phyloP scores from a whole-genome alignment of 1,284 basidiomycete genomes.

The Irpex rosettiformis region DNA sequence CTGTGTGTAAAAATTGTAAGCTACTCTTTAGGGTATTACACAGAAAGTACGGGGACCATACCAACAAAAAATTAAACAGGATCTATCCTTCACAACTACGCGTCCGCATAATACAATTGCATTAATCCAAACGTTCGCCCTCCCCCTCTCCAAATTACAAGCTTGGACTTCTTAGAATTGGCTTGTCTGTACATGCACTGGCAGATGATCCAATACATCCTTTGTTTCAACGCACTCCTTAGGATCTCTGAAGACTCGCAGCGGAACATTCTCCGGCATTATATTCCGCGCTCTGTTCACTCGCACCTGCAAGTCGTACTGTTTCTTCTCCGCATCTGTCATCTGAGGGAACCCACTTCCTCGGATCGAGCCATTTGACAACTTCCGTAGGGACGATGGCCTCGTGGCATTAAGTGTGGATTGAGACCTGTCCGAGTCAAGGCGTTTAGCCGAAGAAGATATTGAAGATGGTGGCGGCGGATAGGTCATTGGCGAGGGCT shows the following conservation, averaged over 20 bases:
- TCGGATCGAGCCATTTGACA: constrained; percentile 11
- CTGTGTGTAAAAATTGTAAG: background rate
- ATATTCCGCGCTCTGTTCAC: constrained; percentile 55
- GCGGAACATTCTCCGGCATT: constrained; percentile 49
- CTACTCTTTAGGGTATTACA: background rate
- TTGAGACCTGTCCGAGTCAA: constrained; percentile 2
- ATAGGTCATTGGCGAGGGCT: constrained; percentile 7
- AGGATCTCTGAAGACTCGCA: constrained; percentile 65
- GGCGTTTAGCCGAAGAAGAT: background rate
- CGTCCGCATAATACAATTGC: background rate
- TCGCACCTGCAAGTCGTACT: constrained; percentile 54
- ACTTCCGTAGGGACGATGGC: background rate
- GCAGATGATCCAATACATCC: constrained; percentile 26
- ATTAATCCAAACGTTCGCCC: too few species aligned
- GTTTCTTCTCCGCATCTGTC: constrained; percentile 50
- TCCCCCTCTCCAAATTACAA: too few species aligned
- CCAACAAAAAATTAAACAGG: background rate
- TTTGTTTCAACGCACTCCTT: constrained; percentile 60
- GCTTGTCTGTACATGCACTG: constrained; percentile 1
- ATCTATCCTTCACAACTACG: background rate
- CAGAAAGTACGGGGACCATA: background rate
- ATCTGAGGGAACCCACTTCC: constrained; percentile 20
- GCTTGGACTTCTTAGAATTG: background rate
- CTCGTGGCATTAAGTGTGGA: constrained; percentile 11
- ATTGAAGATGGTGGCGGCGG: background rate